phyloP scores from a whole-genome alignment of 108 stramenopile species.

The Schizochytrium sp. region DNA sequence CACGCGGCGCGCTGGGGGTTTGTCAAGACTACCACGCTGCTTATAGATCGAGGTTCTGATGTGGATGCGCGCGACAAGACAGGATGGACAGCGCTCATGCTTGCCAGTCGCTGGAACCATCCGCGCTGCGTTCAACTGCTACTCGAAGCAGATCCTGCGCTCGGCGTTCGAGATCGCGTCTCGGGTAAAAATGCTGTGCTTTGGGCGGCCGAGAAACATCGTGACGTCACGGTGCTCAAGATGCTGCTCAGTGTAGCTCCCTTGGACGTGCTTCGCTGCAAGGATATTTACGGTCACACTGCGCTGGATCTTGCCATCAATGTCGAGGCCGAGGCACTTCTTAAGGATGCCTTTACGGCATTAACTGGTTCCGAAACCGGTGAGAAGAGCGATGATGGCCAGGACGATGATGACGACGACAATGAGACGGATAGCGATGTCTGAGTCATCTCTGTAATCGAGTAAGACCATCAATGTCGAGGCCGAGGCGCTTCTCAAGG shows the following conservation, averaged over 20 bases:
- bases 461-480: background rate
- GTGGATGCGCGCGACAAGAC: background rate
- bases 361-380: no score
- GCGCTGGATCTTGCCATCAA: background rate
- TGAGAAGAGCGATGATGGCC: background rate
- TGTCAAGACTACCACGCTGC: background rate
- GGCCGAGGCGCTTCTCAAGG: background rate
- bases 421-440: background rate
- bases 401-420: background rate
- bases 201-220: background rate
- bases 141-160: background rate
- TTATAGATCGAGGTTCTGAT: background rate
- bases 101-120: background rate
- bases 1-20: conserved; percentile 8
- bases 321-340: background rate
- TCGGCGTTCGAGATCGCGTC: background rate
- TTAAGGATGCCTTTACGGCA: background rate
- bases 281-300: background rate
- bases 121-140: background rate
- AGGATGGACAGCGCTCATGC: background rate
- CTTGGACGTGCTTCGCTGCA: background rate
- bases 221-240: background rate
- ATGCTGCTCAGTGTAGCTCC: background rate
- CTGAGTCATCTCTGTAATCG: no score
- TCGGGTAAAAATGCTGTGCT: background rate